Percentiles rank a stretch among this genome's conserved stretches.
Evolutionary conservation across 805 yeast genomes (phyloP).

Genomic region (Metschnikowia matae): DNA sequence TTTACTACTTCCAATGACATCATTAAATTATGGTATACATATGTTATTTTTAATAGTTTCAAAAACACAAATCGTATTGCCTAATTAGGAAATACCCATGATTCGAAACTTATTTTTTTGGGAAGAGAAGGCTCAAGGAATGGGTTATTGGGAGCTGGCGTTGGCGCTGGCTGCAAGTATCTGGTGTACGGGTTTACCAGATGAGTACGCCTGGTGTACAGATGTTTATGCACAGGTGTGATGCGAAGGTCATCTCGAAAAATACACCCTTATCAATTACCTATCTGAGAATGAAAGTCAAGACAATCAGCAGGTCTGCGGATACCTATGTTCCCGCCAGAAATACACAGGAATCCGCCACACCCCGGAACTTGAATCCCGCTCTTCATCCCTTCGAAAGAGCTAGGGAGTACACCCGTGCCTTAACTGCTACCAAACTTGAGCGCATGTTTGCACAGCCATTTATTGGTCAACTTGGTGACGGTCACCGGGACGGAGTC

Average conservation of each 20-base stretch:
- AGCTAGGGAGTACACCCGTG: constrained; percentile 93
- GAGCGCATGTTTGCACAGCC: constrained; percentile 98
- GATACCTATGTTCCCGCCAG: constrained; percentile 91
- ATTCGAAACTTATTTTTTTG: too few species aligned
- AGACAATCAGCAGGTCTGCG: constrained; percentile 83
- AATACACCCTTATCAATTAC: neutral
- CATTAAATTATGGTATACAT: neutral
- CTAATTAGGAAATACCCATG: too few species aligned
- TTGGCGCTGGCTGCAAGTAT: neutral
- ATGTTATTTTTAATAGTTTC: too few species aligned
- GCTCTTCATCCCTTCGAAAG: constrained; percentile 95
- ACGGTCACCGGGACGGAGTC: constrained; percentile 93
- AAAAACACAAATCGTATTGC: too few species aligned
- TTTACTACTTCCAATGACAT: too few species aligned
- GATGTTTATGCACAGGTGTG: neutral
- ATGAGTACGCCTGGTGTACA: neutral
- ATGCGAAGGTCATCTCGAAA: constrained; percentile 4
- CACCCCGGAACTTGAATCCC: constrained; percentile 88
- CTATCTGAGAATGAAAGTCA: constrained; percentile 58
- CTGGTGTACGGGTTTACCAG: neutral
- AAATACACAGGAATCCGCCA: constrained; percentile 80
- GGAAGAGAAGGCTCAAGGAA: neutral
- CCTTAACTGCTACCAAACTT: constrained; percentile 89
- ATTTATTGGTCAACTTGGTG: constrained; percentile 89
- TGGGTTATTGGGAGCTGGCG: too few species aligned